Evolutionary conservation across 441 rosid genomes (phyloP).

Genomic region (Aquilaria agallochum): DNA sequence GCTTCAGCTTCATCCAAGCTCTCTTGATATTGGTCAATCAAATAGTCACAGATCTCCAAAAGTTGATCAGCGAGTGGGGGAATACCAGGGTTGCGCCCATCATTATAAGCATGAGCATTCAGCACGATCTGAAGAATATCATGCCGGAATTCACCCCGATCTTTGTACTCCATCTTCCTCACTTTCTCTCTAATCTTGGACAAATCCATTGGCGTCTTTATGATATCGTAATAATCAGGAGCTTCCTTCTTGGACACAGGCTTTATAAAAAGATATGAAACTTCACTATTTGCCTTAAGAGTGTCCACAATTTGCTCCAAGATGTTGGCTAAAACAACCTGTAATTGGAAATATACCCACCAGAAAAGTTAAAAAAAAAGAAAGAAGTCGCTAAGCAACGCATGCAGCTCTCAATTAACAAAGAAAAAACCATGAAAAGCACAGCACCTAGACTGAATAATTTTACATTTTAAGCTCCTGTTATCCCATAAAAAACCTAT

Average conservation of each 20-base stretch:
- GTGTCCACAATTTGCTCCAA: constrained; percentile 78
- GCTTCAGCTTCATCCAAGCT: constrained; percentile 73
- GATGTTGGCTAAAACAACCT: constrained; percentile 91
- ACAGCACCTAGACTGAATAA: no score
- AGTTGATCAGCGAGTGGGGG: constrained; percentile 99
- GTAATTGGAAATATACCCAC: constrained; percentile 8
- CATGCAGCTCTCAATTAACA: no score
- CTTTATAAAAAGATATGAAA: constrained; percentile 85
- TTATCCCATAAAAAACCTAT: no score
- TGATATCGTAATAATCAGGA: constrained; percentile 72
- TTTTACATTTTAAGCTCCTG: no score
- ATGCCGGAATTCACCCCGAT: constrained; percentile 69
- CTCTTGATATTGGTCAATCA: constrained; percentile 42
- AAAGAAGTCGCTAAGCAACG: no score
- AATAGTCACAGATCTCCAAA: constrained; percentile 79
- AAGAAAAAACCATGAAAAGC: no score
- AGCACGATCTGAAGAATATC: constrained; percentile 81
- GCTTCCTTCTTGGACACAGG: constrained; percentile 95
- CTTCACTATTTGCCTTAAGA: constrained; percentile 50
- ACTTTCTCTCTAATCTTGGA: constrained; percentile 84
- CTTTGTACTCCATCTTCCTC: constrained; percentile 82
- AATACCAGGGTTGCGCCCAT: constrained; percentile 81
- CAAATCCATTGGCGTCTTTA: constrained; percentile 87
- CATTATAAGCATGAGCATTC: constrained; percentile 88
- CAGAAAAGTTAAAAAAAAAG: background rate